Evolutionary conservation across 176 grass and related monocot genomes (phyloP).

Genomic region (Urochloa ruziziensis): DNA sequence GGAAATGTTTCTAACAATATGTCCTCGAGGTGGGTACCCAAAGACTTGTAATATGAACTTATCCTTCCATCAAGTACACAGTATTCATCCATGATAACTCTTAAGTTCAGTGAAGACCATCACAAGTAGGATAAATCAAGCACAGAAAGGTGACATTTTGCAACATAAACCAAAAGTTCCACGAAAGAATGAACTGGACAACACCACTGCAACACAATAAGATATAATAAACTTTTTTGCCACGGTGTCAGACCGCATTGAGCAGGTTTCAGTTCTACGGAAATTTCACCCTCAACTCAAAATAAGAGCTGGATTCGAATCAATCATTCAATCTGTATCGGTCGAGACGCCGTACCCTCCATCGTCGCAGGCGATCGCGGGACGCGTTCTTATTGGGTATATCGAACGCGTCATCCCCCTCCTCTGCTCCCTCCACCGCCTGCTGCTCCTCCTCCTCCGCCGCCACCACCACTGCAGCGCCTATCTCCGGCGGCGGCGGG

Average conservation of each 20-base stretch:
- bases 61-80: neutral
- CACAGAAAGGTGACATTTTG: neutral
- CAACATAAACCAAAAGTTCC: neutral
- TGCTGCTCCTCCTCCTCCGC: neutral
- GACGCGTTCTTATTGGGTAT: constrained; percentile 72
- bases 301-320: neutral
- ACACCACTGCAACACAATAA: neutral
- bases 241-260: too few relatives aligned
- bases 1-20: neutral
- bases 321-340: neutral
- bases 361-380: constrained; percentile 49
- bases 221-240: too few relatives aligned
- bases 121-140: neutral
- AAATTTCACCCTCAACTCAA: neutral
- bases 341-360: constrained; percentile 55
- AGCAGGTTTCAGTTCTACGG: neutral
- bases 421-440: constrained; percentile 1
- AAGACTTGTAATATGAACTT: neutral
- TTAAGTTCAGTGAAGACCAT: neutral
- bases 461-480: neutral
- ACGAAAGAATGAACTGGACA: neutral
- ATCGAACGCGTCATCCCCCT: constrained; percentile 57
- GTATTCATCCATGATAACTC: neutral
- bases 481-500: constrained; percentile 36
- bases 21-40: neutral